A percentile compares a stretch with the other conserved stretches of the same genome.
phyloP scores from a whole-genome alignment of 2,329 filamentous ascomycete genomes.

The Sporothrix globosa region DNA sequence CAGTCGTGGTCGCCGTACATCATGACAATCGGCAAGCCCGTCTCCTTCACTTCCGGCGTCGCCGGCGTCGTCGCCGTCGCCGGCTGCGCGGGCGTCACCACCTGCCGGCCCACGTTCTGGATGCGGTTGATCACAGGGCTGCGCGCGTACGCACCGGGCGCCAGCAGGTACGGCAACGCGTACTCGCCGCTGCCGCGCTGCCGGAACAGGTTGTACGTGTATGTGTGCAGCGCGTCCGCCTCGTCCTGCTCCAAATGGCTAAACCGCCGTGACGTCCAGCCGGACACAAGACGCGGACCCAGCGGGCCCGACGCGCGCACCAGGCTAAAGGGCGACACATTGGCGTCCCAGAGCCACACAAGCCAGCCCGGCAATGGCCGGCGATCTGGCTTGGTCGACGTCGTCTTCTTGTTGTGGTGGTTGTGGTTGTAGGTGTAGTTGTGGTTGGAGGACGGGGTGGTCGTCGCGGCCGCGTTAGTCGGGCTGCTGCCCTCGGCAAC shows the following conservation, averaged over 20 bases:
- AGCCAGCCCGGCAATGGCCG: slow-evolving; percentile 80
- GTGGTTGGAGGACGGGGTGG: slow-evolving; percentile 38
- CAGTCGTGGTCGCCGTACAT: slow-evolving; percentile 99
- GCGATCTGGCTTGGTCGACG: slow-evolving; percentile 40
- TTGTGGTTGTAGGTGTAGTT: slow-evolving; percentile 43
- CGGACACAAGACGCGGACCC: slow-evolving; percentile 87
- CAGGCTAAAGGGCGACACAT: slow-evolving; percentile 91
- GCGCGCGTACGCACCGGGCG: slow-evolving; percentile 89
- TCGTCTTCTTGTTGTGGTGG: slow-evolving; percentile 31
- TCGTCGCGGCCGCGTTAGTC: slow-evolving; percentile 39
- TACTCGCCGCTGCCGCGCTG: slow-evolving; percentile 94
- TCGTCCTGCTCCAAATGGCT: slow-evolving; percentile 81
- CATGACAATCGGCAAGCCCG: slow-evolving; percentile 79
- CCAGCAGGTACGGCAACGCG: slow-evolving; percentile 86
- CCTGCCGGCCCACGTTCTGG: slow-evolving; percentile 80
- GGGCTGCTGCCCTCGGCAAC: slow-evolving; percentile 45
- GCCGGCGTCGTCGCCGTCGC: slow-evolving; percentile 38
- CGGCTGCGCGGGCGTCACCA: slow-evolving; percentile 44
- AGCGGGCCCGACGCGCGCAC: slow-evolving; percentile 86
- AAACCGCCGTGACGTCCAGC: slow-evolving; percentile 92
- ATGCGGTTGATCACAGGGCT: slow-evolving; percentile 86
- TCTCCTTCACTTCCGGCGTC: slow-evolving; percentile 51
- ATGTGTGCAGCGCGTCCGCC: slow-evolving; percentile 83
- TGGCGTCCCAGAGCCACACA: slow-evolving; percentile 93
- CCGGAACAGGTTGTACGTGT: slow-evolving; percentile 91